Evolutionary conservation across 805 yeast species (phyloP).

Genomic region (Starmerella sp.): DNA sequence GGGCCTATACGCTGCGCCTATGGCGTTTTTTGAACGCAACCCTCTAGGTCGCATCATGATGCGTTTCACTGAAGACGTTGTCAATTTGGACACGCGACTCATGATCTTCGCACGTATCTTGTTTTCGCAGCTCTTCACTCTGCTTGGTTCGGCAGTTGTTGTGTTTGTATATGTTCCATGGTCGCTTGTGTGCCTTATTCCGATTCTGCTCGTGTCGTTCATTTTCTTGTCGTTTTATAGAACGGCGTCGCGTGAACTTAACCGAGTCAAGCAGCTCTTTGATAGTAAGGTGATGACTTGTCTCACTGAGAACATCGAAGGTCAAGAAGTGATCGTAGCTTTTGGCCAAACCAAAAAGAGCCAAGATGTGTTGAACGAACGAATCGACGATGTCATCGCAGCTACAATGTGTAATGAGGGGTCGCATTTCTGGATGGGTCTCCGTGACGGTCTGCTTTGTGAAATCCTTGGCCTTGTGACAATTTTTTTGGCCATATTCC

Average conservation of each 20-base stretch:
- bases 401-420: slow-evolving; percentile 52
- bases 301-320: slow-evolving; percentile 55
- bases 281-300: slow-evolving; percentile 57
- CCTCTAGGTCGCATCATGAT: slow-evolving; percentile 46
- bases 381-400: slow-evolving; percentile 50
- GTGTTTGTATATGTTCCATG: slow-evolving; percentile 62
- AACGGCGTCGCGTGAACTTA: slow-evolving; percentile 60
- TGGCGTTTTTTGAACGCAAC: slow-evolving; percentile 43
- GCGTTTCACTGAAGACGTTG: slow-evolving; percentile 79
- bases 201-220: slow-evolving; percentile 36
- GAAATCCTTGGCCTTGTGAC: slow-evolving; percentile 41
- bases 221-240: slow-evolving; percentile 40
- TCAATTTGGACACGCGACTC: slow-evolving; percentile 65
- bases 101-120: slow-evolving; percentile 25
- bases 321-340: slow-evolving; percentile 51
- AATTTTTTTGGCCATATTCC: slow-evolving; percentile 45
- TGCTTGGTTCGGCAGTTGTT: slow-evolving; percentile 51
- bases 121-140: slow-evolving; percentile 39
- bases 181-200: slow-evolving; percentile 49
- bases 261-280: slow-evolving; percentile 58
- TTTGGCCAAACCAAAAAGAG: slow-evolving; percentile 40
- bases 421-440: slow-evolving; percentile 59
- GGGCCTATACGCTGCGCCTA: slow-evolving; percentile 60
- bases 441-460: slow-evolving; percentile 48
- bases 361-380: slow-evolving; percentile 33